Conservation (phyloP, 371 early-diverging fungal species). For the Funneliformis caledonium region DNA sequence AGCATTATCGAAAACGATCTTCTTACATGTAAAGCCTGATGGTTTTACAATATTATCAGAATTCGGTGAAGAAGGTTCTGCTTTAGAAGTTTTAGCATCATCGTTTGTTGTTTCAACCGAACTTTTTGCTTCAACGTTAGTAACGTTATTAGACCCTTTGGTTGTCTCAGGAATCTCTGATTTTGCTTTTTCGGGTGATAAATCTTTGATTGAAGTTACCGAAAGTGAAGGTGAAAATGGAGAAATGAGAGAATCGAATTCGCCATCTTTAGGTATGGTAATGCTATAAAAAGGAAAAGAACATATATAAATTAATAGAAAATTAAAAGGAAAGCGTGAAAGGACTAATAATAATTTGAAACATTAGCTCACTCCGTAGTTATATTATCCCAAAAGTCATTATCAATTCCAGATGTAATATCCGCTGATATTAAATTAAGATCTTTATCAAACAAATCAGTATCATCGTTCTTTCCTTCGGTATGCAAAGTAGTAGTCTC, state of each 20-base stretch:
- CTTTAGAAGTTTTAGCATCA: neutral
- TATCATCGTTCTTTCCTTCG: neutral
- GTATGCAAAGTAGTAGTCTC: neutral
- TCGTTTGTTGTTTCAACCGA: neutral
- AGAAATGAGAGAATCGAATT: constrained; percentile 20
- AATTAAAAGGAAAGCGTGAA: neutral
- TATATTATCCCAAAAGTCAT: constrained; percentile 33
- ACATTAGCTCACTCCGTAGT: constrained; percentile 30
- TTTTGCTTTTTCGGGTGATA: constrained; percentile 7
- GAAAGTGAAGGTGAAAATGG: constrained; percentile 27
- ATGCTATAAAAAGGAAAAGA: neutral
- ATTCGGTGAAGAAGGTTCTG: neutral
- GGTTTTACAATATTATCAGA: constrained; percentile 27
- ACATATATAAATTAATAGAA: neutral
- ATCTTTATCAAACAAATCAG: constrained; percentile 34
- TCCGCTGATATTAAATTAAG: neutral
- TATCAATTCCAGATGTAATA: constrained; percentile 21
- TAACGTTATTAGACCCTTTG: neutral
- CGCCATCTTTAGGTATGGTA: constrained; percentile 25
- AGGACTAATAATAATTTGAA: too few species aligned
- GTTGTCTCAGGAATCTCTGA: neutral
- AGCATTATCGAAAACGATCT: constrained; percentile 23
- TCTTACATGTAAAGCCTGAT: constrained; percentile 38
- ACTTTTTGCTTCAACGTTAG: neutral
- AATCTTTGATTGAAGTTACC: constrained; percentile 4